Percentiles rank a stretch among this genome's conserved stretches.
Evolutionary conservation across 1,139 yeast genomes (phyloP).

Genomic region (Zygosaccharomyces sapae): DNA sequence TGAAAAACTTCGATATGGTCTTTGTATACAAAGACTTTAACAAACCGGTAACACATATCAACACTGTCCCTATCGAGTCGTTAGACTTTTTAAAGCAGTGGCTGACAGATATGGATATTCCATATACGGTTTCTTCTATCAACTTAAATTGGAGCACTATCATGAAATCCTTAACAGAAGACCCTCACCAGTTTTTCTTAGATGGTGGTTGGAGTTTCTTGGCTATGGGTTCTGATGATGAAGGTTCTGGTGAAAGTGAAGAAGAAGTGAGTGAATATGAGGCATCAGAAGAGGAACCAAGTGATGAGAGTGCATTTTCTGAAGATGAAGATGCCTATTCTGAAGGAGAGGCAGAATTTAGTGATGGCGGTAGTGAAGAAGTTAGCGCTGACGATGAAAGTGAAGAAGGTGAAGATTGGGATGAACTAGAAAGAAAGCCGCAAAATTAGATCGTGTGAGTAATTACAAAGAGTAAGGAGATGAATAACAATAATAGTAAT

Average conservation of each 20-base stretch:
- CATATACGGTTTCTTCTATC: constrained; percentile 90
- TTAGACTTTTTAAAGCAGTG: constrained; percentile 94
- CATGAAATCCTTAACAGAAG: constrained; percentile 89
- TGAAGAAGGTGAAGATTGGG: constrained; percentile 71
- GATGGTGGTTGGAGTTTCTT: constrained; percentile 97
- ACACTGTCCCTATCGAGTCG: constrained; percentile 89
- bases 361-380: constrained; percentile 47
- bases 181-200: constrained; percentile 88
- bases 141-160: constrained; percentile 94
- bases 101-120: constrained; percentile 94
- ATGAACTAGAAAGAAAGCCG: constrained; percentile 68
- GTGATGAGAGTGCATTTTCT: constrained; percentile 67
- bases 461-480: constrained; percentile 27
- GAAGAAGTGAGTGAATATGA: constrained; percentile 43
- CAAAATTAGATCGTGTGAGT: constrained; percentile 39
- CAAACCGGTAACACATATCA: constrained; percentile 84
- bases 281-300: constrained; percentile 56
- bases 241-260: constrained; percentile 55
- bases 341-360: constrained; percentile 42
- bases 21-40: constrained; percentile 89
- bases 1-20: constrained; percentile 92
- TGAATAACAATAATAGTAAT: too few species aligned
- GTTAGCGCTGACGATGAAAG: constrained; percentile 50
- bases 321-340: constrained; percentile 44
- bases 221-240: constrained; percentile 65